These are phyloP conservation scores for Striga hermonthica DNA, from an alignment of 305 asterid species.

Conservation along the genomic window DNA sequence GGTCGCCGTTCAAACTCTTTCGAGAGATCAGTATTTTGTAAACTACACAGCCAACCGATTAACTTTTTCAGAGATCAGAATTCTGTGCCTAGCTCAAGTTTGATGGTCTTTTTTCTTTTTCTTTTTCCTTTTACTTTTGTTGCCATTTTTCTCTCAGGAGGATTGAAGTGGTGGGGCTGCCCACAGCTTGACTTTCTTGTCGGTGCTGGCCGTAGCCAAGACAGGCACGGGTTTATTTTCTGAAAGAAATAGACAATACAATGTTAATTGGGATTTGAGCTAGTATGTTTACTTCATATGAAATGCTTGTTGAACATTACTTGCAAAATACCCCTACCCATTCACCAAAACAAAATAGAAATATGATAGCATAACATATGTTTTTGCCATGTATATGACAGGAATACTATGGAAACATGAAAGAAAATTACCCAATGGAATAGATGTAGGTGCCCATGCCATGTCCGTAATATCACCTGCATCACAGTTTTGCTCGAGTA, in stretches of 20 bases:
- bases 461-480: slow-evolving; percentile 87
- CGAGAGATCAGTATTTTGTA: slow-evolving; percentile 9
- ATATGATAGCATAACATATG: background rate
- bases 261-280: background rate
- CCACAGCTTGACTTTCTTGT: slow-evolving; percentile 97
- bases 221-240: slow-evolving; percentile 52
- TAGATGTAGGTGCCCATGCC: slow-evolving; percentile 73
- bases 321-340: background rate
- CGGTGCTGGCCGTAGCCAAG: slow-evolving; percentile 81
- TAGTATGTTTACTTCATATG: background rate
- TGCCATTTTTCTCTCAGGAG: slow-evolving; percentile 27
- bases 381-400: slow-evolving; percentile 1
- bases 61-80: background rate
- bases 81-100: no score
- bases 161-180: slow-evolving; percentile 55
- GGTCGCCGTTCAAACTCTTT: slow-evolving; percentile 11
- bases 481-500: slow-evolving; percentile 27
- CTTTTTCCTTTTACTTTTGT: no score
- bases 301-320: background rate
- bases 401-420: background rate
- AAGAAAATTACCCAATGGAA: slow-evolving; percentile 51
- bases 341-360: background rate
- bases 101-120: no score
- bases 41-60: slow-evolving; percentile 25
- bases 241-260: slow-evolving; percentile 31